Percentiles rank a stretch among this genome's conserved stretches.
Evolutionary conservation across 2,329 filamentous ascomycete genomes (phyloP).

Genomic region (Alternaria viburni): DNA sequence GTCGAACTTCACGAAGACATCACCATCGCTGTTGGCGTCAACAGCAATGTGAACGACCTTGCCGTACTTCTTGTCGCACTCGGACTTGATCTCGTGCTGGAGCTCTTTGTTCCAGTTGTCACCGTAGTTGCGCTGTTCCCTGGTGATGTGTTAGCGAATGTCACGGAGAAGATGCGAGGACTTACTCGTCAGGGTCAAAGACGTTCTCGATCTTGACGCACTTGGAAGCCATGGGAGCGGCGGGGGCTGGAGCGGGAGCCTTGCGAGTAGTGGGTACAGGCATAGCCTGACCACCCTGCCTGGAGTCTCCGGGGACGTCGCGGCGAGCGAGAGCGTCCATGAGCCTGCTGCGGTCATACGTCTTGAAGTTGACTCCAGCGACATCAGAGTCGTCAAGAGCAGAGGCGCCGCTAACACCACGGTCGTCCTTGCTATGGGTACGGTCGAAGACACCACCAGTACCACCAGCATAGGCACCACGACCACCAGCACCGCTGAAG

Average conservation of each 20-base stretch:
- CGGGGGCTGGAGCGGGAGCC: constrained; percentile 79
- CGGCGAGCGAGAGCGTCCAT: constrained; percentile 95
- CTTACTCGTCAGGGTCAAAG: constrained; percentile 91
- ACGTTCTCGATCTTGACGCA: constrained; percentile 95
- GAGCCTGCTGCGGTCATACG: constrained; percentile 96
- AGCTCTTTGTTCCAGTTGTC: constrained; percentile 83
- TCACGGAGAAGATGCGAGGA: not conserved
- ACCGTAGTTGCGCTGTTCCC: constrained; percentile 36
- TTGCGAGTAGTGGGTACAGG: constrained; percentile 56
- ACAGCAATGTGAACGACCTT: constrained; percentile 96
- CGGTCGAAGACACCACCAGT: constrained; percentile 80
- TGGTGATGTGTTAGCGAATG: constrained; percentile 24
- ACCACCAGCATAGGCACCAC: constrained; percentile 80
- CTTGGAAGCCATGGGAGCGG: constrained; percentile 83
- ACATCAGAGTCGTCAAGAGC: constrained; percentile 98
- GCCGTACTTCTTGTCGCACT: constrained; percentile 95
- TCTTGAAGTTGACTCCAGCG: constrained; percentile 98
- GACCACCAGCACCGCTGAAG: constrained; percentile 88
- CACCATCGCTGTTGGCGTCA: constrained; percentile 91
- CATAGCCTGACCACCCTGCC: constrained; percentile 49
- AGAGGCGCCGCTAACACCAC: constrained; percentile 84
- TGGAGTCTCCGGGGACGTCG: constrained; percentile 73
- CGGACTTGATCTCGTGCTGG: constrained; percentile 88
- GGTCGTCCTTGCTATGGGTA: constrained; percentile 86
- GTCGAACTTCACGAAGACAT: constrained; percentile 99